Evolutionary conservation across 2,329 filamentous ascomycete species (phyloP), one percentile per base, ranked within the genome.

Genomic region (Dothistroma pini): DNA sequence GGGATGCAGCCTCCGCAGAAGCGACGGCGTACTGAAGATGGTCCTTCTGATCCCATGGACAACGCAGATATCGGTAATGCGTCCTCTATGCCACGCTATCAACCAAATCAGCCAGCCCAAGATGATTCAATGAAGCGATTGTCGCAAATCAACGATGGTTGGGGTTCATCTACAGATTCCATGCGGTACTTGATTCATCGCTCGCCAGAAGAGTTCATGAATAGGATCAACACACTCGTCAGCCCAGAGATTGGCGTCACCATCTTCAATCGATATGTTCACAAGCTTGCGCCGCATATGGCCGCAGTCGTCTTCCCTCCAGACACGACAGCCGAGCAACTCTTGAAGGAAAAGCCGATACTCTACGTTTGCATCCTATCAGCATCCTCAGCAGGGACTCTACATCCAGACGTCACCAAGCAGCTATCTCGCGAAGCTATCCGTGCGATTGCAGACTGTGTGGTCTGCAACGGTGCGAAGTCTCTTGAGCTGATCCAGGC

Each of bases 401-500:
- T 85, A 11, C 75, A 79, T 16, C 78, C 81, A n/a, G 78, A 83
- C 1, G 70, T 80, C 4, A 89, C 92, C 71, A 79, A 83, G 10
- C 77, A 79, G 29, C 77, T 96, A 14, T 83, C 87, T 10, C 83
- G 83, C 62, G 87, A 95, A 68, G 77, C 91, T 58, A 89, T 91
- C 78, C 85, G 86, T 63, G 79, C 86, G 11, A 83, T 95, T 58
- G 90, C 89, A 2, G 88, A 95, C 50, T 86, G 86, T 66, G 83
- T 93, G 47, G 83, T 95, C 67, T 79, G 91, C 32, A 83, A 84
- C 7, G 91, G 90, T 12, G 87, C 91, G 68, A 96, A 96, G 79
- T 90, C 85, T 38, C 76, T 96, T 19, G 92, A 96, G 74, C 79
- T 96, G 7, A 85, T 96, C 9, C 92, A 96, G 76, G 85, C 90